Evolutionary conservation across 352 stramenopile genomes (phyloP).

Genomic region (Globisporangium camurandrum): DNA sequence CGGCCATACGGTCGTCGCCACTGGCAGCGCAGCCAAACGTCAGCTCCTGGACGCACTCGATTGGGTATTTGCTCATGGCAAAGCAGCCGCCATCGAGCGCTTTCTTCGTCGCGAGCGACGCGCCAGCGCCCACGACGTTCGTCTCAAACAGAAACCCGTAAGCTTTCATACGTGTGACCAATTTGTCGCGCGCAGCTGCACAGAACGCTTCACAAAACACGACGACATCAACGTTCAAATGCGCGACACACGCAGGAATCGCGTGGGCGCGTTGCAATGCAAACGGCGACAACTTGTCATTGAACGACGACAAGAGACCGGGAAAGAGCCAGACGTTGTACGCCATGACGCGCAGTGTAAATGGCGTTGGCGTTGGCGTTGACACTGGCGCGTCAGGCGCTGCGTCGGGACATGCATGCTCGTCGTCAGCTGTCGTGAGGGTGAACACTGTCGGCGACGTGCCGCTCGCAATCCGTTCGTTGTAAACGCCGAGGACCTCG

Average conservation of each 20-base stretch:
- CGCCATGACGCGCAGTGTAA: slow-evolving; percentile 46
- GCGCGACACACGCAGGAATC: slow-evolving; percentile 36
- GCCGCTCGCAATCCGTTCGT: slow-evolving; percentile 42
- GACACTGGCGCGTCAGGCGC: background rate
- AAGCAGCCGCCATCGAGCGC: slow-evolving; percentile 56
- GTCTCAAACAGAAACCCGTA: slow-evolving; percentile 64
- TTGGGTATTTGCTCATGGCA: slow-evolving; percentile 59
- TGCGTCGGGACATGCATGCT: too few relatives aligned
- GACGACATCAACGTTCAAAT: slow-evolving; percentile 42
- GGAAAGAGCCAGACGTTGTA: slow-evolving; percentile 76
- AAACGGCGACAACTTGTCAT: slow-evolving; percentile 52
- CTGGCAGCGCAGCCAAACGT: slow-evolving; percentile 47
- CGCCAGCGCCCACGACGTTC: slow-evolving; percentile 39
- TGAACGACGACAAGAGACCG: slow-evolving; percentile 47
- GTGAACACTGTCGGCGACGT: slow-evolving; percentile 40
- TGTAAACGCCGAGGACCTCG: slow-evolving; percentile 40
- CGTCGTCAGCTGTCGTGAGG: slow-evolving; percentile 19
- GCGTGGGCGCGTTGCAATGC: slow-evolving; percentile 37
- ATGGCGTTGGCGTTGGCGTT: slow-evolving; percentile 6
- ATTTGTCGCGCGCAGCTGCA: slow-evolving; percentile 24
- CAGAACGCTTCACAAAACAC: slow-evolving; percentile 75
- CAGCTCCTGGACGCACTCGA: slow-evolving; percentile 45
- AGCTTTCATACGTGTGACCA: slow-evolving; percentile 59
- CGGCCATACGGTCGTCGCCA: slow-evolving; percentile 51
- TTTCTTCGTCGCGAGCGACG: slow-evolving; percentile 49